These are phyloP conservation scores for Penicillium lagena DNA, from an alignment of 495 filamentous ascomycete species.

Conservation along the genomic window DNA sequence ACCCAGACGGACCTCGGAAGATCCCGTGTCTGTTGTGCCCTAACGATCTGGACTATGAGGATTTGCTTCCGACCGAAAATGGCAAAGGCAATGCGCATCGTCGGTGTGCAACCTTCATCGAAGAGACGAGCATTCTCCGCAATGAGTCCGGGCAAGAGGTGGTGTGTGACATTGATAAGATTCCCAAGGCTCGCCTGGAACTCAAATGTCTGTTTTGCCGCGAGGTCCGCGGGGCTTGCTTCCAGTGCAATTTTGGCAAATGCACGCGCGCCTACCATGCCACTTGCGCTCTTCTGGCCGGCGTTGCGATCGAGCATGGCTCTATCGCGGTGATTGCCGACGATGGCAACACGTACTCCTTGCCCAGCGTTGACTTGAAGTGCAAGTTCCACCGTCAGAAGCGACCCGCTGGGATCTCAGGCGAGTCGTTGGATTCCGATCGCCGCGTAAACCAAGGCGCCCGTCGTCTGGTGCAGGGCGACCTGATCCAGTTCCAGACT, in stretches of 20 bases:
- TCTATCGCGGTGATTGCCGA: conserved; percentile 81
- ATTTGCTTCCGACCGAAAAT: conserved; percentile 80
- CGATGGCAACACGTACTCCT: conserved; percentile 84
- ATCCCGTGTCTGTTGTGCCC: conserved; percentile 93
- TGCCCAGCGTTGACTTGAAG: conserved; percentile 82
- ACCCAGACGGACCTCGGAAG: conserved; percentile 61
- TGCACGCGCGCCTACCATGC: conserved; percentile 92
- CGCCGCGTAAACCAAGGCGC: conserved; percentile 54
- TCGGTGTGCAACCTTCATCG: conserved; percentile 82
- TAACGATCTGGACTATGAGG: conserved; percentile 79
- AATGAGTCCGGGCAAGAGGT: conserved; percentile 64
- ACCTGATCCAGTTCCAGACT: conserved; percentile 85
- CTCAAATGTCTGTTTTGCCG: conserved; percentile 93
- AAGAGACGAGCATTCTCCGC: conserved; percentile 77
- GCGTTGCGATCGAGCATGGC: conserved; percentile 83
- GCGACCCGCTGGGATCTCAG: conserved; percentile 58
- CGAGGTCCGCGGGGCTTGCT: conserved; percentile 87
- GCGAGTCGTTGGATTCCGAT: conserved; percentile 68
- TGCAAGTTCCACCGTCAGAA: conserved; percentile 92
- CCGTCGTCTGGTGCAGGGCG: conserved; percentile 58
- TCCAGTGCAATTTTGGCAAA: conserved; percentile 95
- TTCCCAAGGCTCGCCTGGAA: conserved; percentile 81
- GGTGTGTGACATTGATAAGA: conserved; percentile 68
- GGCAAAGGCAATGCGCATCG: conserved; percentile 77
- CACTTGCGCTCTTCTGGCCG: conserved; percentile 86